Percentiles rank a stretch among this genome's conserved stretches.
Evolutionary conservation across 2,329 filamentous ascomycete species (phyloP).

Genomic region (Graphilbum fragrans): DNA sequence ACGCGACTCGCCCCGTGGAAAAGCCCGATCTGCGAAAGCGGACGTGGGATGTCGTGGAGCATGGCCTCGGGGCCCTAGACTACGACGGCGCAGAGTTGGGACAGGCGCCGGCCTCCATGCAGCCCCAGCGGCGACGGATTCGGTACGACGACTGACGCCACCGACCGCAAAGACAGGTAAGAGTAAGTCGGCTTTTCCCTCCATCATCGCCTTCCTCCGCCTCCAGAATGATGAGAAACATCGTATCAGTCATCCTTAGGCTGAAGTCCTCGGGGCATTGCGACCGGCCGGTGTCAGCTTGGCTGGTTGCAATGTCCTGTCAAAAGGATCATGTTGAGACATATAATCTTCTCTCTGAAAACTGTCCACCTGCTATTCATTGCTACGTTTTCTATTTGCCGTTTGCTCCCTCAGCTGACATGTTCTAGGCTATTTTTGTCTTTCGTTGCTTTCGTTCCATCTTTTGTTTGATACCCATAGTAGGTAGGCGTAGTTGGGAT

Average conservation of each 20-base stretch:
- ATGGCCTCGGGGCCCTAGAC: slow-evolving; percentile 45
- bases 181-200: not conserved
- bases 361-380: too few relatives aligned
- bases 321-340: slow-evolving; percentile 23
- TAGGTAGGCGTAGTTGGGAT: too few relatives aligned
- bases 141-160: slow-evolving; percentile 26
- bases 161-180: not conserved
- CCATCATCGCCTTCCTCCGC: not conserved
- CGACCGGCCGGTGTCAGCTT: slow-evolving; percentile 13
- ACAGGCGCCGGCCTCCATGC: slow-evolving; percentile 12
- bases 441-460: too few relatives aligned
- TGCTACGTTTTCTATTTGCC: too few relatives aligned
- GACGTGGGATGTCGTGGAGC: slow-evolving; percentile 55
- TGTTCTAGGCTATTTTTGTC: too few relatives aligned
- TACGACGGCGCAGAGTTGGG: slow-evolving; percentile 36
- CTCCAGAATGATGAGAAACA: slow-evolving; percentile 61
- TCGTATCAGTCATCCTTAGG: slow-evolving; percentile 95
- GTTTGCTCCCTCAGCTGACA: too few relatives aligned
- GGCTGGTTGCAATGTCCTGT: not conserved
- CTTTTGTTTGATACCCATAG: too few relatives aligned
- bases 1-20: slow-evolving; percentile 26
- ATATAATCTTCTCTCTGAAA: slow-evolving; percentile 40
- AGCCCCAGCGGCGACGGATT: slow-evolving; percentile 29
- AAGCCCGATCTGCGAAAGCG: slow-evolving; percentile 54
- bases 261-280: slow-evolving; percentile 40